Evolutionary conservation across 139 green algal genomes (phyloP).

Genomic region (Chlamydomonas incerta): DNA sequence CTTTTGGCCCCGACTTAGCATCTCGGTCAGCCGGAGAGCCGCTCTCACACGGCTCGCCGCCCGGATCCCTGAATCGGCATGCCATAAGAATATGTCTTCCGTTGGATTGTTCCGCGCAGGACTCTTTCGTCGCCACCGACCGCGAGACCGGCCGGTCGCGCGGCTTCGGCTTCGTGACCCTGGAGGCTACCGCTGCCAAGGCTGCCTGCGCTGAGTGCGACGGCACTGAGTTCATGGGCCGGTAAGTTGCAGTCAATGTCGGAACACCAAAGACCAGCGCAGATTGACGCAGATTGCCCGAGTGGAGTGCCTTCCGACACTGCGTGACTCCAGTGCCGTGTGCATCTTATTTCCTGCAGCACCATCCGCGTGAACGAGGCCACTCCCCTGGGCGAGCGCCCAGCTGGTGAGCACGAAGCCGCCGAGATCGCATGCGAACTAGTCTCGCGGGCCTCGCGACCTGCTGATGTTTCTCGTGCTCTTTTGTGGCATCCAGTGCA

Average conservation of each 20-base stretch:
- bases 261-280: neutral
- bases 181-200: slow-evolving; percentile 55
- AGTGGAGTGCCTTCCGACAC: too few species aligned
- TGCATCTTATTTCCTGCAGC: slow-evolving; percentile 14
- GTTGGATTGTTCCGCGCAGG: neutral
- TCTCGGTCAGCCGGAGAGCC: too few species aligned
- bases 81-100: too few species aligned
- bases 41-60: too few species aligned
- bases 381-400: slow-evolving; percentile 50
- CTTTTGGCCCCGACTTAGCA: too few species aligned
- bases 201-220: slow-evolving; percentile 44
- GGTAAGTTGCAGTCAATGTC: neutral
- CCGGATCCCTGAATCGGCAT: too few species aligned
- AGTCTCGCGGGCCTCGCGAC: neutral
- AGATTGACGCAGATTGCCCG: too few species aligned
- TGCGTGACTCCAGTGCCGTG: neutral
- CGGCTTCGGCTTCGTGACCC: slow-evolving; percentile 85
- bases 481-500: neutral
- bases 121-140: slow-evolving; percentile 68
- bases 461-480: neutral
- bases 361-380: slow-evolving; percentile 72
- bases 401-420: neutral
- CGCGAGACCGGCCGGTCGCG: slow-evolving; percentile 76
- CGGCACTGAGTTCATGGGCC: slow-evolving; percentile 66
- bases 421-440: neutral